Base-by-base conservation (phyloP, 768 basidiomycete species). In the Nidula microcarpa region DNA sequence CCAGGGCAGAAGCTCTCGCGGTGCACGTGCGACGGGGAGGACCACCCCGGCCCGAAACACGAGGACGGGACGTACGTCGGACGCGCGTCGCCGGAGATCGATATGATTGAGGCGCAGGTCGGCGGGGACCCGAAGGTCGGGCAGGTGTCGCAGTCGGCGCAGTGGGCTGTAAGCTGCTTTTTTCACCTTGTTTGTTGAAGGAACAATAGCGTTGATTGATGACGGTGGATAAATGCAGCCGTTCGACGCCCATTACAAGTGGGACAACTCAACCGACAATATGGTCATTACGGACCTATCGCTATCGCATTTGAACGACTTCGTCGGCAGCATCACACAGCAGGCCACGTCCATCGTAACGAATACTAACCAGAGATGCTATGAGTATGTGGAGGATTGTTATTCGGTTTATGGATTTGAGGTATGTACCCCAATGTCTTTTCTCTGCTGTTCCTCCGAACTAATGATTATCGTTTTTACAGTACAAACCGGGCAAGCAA, bases 21-120 rank as follows among this genome's bases (percentile, higher is more conserved):
- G 11, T 94, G 93, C 66, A 94, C 93, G 0, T 94, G 93, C 65
- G 64, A 74, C 0, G 82, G 82, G 14, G 90, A 92, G 57, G 74
- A 79, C 30, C 91, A 94, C 63, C 92, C 92, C 33, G 91, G 91
- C 1, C 91, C 91, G 5, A 76, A 78, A 43, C 80, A 84, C 47
- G 53, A 74, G 0, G 86, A 91, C 65, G 88, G 89, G 7, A 77
- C 82, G 0, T 92, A 81, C 66, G 84, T 87, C 1, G 93, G 91
- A 2, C 76, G 93, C 32, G 69, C 86, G 18, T 88, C 92, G 23
- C 92, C 92, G 3, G 92, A 94, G 66, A 93, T 94, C 55, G 93
- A 94, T 66, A 68, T 94, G 43, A 84, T 94, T 55, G 93, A 94
- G 69, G 91, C 91, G 33, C 86, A 88, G 68, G 78, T 63, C 64